A percentile compares a stretch with the other conserved stretches of the same genome.
Evolutionary conservation across 495 filamentous ascomycete genomes (phyloP).

Genomic region (Tuber brumale): DNA sequence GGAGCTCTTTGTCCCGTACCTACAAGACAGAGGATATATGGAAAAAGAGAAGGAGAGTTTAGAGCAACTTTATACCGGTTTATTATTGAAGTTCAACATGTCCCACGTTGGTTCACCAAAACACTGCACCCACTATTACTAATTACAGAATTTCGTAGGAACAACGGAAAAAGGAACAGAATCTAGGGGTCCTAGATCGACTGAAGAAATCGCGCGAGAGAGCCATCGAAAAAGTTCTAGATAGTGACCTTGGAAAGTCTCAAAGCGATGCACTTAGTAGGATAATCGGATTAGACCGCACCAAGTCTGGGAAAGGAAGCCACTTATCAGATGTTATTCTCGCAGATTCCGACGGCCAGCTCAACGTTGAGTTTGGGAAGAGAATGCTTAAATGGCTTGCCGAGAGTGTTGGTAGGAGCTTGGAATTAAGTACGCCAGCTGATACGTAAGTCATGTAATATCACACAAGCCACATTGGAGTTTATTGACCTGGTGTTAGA

Average conservation of each 20-base stretch:
- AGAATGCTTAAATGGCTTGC: conserved; percentile 97
- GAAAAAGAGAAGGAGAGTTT: conserved; percentile 84
- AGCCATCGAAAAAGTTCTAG: conserved; percentile 41
- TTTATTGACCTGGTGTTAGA: conserved; percentile 8
- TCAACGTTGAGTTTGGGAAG: conserved; percentile 79
- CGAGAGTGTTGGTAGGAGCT: conserved; percentile 84
- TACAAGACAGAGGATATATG: conserved; percentile 89
- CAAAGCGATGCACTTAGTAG: conserved; percentile 38
- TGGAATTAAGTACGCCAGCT: conserved; percentile 76
- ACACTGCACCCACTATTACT: not conserved
- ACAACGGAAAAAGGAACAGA: conserved; percentile 44
- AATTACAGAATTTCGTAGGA: conserved; percentile 14
- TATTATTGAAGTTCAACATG: conserved; percentile 90
- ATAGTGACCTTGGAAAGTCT: conserved; percentile 41
- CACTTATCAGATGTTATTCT: conserved; percentile 66
- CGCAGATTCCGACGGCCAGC: conserved; percentile 75
- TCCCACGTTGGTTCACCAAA: conserved; percentile 55
- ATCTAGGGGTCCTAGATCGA: conserved; percentile 40
- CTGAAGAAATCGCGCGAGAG: conserved; percentile 41
- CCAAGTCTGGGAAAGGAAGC: conserved; percentile 22
- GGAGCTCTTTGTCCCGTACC: conserved; percentile 92
- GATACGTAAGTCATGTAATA: conserved; percentile 53
- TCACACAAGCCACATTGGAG: not conserved
- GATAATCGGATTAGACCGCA: conserved; percentile 41
- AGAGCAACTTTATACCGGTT: conserved; percentile 84